Base-by-base conservation (phyloP, 441 rosid genomes). In the Arabidopsis lyrata region DNA sequence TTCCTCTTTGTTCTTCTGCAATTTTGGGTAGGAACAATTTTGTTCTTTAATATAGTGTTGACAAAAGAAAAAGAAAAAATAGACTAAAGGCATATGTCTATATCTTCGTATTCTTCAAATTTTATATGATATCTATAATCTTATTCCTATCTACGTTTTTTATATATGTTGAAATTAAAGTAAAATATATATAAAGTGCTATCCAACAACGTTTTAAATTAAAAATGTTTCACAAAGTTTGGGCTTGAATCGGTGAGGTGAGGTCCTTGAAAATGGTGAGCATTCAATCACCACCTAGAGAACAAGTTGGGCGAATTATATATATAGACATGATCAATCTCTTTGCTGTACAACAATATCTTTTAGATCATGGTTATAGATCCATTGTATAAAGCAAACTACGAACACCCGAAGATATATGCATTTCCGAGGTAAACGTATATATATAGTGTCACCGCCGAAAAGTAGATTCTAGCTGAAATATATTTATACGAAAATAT, bases 201-300 rank as follows among this genome's bases (percentile, higher is more conserved):
- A 54, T 27, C 58, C 58, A 53, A 13, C 35, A 27, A 52, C 27
- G 9, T 12, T 2, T 24, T 12, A 22, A 22, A 27, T 27, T 6
- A 53, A 50, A 24, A 14, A 4, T n/a, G 14, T 15, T 56, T 13
- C 68, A 52, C 62, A 62, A 52, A 31, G 44, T 62, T 72, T 52
- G 68, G 34, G 63, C 44, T 52, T 72, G 27, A 52, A 18, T 41
- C 61, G 62, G 62, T 63, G 38, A n/a, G 62, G 62, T 63, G 38
- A n/a, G 22, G 31, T 39, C 6, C 38, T 62, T 31, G 63, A 34
- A 62, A 62, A 39, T 14, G 12, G 45, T 52, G 62, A 39, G 12
- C 62, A 31, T 10, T 39, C 27, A 18, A 9, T 48, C 60, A 58
- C 36, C 49, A 22, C 58, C 49, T 24, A 44, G 27, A 4, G 24